Percentiles rank a stretch among this genome's conserved stretches.
Evolutionary conservation across 768 basidiomycete species (phyloP).

Genomic region (Pleurotus citrinopileatus): DNA sequence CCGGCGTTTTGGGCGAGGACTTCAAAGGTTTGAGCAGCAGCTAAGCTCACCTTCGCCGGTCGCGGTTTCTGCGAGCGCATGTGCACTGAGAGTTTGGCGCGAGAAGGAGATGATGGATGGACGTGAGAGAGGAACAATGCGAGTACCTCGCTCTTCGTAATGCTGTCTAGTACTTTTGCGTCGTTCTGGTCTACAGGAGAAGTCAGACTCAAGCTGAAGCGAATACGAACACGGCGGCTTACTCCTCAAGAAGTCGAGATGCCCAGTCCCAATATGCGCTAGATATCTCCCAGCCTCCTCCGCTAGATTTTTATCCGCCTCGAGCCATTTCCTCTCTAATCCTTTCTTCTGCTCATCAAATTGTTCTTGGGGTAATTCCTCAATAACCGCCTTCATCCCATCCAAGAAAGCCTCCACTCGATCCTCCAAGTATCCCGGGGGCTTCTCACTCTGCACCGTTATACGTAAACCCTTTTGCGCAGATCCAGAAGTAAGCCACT

Average conservation of each 20-base stretch:
- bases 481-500: constrained; percentile 57
- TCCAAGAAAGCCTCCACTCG: constrained; percentile 88
- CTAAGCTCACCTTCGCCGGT: constrained; percentile 57
- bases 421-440: constrained; percentile 75
- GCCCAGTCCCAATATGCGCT: constrained; percentile 70
- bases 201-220: constrained; percentile 10
- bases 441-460: constrained; percentile 85
- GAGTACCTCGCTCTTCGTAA: constrained; percentile 76
- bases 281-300: constrained; percentile 78
- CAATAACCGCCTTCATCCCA: constrained; percentile 64
- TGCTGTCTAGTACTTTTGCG: constrained; percentile 54
- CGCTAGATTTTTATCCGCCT: constrained; percentile 83
- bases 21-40: constrained; percentile 64
- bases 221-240: constrained; percentile 22
- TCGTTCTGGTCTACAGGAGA: constrained; percentile 63
- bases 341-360: constrained; percentile 78
- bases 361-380: constrained; percentile 65
- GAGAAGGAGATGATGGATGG: constrained; percentile 61
- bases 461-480: constrained; percentile 77
- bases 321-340: constrained; percentile 77
- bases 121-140: constrained; percentile 66
- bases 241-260: constrained; percentile 87
- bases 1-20: constrained; percentile 43
- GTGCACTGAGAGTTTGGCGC: constrained; percentile 85
- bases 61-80: constrained; percentile 67